Percentiles rank a stretch among this genome's conserved stretches.
These are phyloP conservation scores for Saprolegnia diclina DNA, from an alignment of 352 stramenopile species.

Conservation along the genomic window DNA sequence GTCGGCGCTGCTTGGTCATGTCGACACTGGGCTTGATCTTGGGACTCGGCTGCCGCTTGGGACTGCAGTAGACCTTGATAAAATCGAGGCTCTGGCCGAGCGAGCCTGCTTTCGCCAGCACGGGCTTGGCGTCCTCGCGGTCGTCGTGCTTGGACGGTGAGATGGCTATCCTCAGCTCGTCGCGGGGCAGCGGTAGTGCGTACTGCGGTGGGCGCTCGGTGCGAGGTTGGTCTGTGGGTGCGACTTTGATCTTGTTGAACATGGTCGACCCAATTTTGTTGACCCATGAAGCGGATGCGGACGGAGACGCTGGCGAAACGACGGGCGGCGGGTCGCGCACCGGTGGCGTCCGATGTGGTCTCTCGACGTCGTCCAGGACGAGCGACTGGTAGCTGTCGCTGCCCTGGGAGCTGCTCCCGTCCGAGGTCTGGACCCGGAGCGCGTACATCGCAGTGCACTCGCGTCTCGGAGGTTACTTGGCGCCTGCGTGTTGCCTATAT, in stretches of 20 bases:
- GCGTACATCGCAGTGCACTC: conserved; percentile 14
- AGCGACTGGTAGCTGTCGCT: conserved; percentile 4
- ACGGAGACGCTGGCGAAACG: too few species aligned
- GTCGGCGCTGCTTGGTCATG: background rate
- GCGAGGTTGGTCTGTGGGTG: conserved; percentile 1
- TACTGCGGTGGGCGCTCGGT: conserved; percentile 3
- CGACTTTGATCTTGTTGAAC: conserved; percentile 28
- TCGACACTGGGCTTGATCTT: conserved; percentile 15
- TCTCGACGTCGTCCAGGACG: background rate
- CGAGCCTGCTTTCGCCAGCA: background rate
- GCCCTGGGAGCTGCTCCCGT: background rate
- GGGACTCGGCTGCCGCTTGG: conserved; percentile 3
- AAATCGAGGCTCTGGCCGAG: conserved; percentile 20
- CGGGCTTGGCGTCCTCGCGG: background rate
- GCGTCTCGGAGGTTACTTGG: too few species aligned
- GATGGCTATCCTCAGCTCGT: conserved; percentile 26
- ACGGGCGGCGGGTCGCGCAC: background rate
- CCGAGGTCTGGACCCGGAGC: conserved; percentile 11
- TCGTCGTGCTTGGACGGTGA: conserved; percentile 4
- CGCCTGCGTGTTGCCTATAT: too few species aligned
- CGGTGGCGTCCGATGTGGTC: background rate
- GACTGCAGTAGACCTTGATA: conserved; percentile 28
- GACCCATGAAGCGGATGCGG: conserved; percentile 13
- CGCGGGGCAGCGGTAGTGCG: background rate
- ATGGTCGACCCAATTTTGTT: conserved; percentile 26